These are phyloP conservation scores for Russula ochroleuca DNA, from an alignment of 768 basidiomycete species.

Conservation along the genomic window DNA sequence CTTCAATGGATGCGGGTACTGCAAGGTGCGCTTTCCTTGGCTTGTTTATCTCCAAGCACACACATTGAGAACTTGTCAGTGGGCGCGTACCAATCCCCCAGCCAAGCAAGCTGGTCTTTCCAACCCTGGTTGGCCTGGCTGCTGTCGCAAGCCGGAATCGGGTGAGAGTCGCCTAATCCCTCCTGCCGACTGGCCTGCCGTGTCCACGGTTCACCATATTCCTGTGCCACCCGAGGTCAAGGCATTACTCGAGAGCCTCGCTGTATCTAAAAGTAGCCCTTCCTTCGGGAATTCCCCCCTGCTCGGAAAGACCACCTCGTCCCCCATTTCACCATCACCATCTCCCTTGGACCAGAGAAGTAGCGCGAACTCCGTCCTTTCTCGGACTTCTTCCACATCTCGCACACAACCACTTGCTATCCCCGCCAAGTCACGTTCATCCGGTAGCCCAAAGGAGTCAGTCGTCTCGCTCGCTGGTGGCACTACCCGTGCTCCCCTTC, in stretches of 20 bases:
- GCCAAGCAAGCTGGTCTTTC: conserved; percentile 52
- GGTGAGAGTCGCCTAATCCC: conserved; percentile 60
- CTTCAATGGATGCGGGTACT: conserved; percentile 85
- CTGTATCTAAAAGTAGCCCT: conserved; percentile 35
- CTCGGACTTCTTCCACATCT: conserved; percentile 24
- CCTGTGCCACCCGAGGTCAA: conserved; percentile 71
- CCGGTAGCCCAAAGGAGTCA: conserved; percentile 52
- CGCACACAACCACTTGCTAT: conserved; percentile 32
- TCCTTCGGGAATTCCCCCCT: conserved; percentile 25
- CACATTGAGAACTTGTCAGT: conserved; percentile 40
- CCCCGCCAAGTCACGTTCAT: conserved; percentile 46
- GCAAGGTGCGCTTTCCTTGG: conserved; percentile 58
- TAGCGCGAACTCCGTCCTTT: conserved; percentile 29
- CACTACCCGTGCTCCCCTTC: conserved; percentile 40
- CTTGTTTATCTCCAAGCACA: not conserved
- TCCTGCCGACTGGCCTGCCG: conserved; percentile 75
- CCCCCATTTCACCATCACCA: conserved; percentile 30
- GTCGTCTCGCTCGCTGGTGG: conserved; percentile 39
- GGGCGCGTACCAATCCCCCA: conserved; percentile 60
- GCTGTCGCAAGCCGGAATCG: conserved; percentile 69
- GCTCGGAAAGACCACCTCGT: conserved; percentile 12
- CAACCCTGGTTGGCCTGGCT: conserved; percentile 85
- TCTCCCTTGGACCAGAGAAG: conserved; percentile 27
- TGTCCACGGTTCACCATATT: conserved; percentile 68
- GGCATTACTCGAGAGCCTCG: conserved; percentile 52